phyloP scores from a whole-genome alignment of 495 filamentous ascomycete genomes.

The Hypoxylon perforatum region DNA sequence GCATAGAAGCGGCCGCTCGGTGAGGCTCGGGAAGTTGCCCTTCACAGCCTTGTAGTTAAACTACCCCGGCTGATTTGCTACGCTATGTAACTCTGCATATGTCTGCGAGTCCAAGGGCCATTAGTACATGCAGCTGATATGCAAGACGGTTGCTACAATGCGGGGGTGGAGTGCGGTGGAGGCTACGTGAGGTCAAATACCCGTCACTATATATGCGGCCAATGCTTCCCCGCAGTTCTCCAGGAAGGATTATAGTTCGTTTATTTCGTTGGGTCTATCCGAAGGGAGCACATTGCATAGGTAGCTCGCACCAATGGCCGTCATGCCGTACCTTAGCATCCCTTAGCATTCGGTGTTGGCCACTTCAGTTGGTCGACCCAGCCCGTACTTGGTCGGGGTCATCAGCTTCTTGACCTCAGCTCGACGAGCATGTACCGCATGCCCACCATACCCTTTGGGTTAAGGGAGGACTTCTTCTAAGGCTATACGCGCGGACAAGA shows the following conservation, averaged over 20 bases:
- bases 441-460: not conserved
- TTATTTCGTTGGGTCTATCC: constrained; percentile 31
- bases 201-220: constrained; percentile 31
- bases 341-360: constrained; percentile 25
- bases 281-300: constrained; percentile 30
- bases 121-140: constrained; percentile 44
- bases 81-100: constrained; percentile 15
- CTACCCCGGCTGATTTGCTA: constrained; percentile 33
- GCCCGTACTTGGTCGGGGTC: constrained; percentile 14
- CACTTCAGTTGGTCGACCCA: constrained; percentile 5
- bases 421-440: not conserved
- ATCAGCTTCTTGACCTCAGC: constrained; percentile 15
- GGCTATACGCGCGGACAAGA: constrained; percentile 1
- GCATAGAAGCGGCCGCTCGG: constrained; percentile 38
- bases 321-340: constrained; percentile 37
- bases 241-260: constrained; percentile 34
- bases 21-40: constrained; percentile 47
- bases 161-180: constrained; percentile 42
- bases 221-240: constrained; percentile 37
- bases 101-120: constrained; percentile 27
- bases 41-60: constrained; percentile 33
- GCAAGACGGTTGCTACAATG: constrained; percentile 35
- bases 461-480: constrained; percentile 3
- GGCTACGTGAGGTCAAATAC: constrained; percentile 38
- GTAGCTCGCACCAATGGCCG: constrained; percentile 31